Evolutionary conservation across 305 asterid genomes (phyloP).

Genomic region (Striga hermonthica): DNA sequence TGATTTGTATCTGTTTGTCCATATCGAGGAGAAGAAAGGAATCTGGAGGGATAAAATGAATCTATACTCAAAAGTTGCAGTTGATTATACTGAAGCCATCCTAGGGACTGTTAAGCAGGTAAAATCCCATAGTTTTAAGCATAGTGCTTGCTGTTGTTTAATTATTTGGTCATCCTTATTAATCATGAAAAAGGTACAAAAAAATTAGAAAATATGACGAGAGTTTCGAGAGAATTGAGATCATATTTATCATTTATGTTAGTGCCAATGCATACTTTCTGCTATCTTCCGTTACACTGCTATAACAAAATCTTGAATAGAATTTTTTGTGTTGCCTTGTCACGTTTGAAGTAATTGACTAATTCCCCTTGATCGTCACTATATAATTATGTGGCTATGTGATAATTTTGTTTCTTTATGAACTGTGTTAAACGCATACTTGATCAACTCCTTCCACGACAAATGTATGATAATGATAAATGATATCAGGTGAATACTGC

Average conservation of each 20-base stretch:
- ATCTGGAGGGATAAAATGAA: conserved; percentile 83
- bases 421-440: neutral
- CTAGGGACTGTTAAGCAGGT: conserved; percentile 82
- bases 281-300: neutral
- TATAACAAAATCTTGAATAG: neutral
- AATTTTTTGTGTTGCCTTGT: conserved; percentile 6
- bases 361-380: conserved; percentile 14
- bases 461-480: conserved; percentile 8
- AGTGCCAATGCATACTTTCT: conserved; percentile 6
- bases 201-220: conserved; percentile 4
- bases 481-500: conserved; percentile 69
- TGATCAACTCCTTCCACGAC: conserved; percentile 12
- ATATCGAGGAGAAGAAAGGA: conserved; percentile 59
- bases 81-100: conserved; percentile 87
- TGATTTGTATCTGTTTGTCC: conserved; percentile 74
- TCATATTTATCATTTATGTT: conserved; percentile 3
- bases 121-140: conserved; percentile 26
- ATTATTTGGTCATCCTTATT: conserved; percentile 8
- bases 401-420: conserved; percentile 6
- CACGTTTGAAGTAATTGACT: conserved; percentile 7
- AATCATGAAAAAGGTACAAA: conserved; percentile 10
- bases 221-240: conserved; percentile 7
- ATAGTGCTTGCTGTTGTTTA: conserved; percentile 5
- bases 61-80: conserved; percentile 66
- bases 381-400: conserved; percentile 13